Conservation (phyloP, 345 rosid species). For the Syzygium jambos region DNA sequence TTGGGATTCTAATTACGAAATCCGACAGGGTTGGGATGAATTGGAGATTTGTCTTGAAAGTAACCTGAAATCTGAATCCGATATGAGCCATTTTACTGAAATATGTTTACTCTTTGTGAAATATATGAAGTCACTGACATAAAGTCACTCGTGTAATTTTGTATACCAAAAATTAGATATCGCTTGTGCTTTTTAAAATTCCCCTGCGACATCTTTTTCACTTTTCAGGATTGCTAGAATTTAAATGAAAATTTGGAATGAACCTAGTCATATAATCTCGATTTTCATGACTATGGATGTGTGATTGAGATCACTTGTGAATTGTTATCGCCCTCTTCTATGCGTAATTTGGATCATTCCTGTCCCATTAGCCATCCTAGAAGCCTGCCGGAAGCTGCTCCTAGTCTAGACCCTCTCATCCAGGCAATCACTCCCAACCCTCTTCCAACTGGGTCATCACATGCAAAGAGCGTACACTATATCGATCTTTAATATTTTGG, state of each 20-base stretch:
- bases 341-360: background rate
- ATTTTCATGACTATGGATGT: too few species aligned
- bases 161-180: background rate
- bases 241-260: too few species aligned
- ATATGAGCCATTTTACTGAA: background rate
- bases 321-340: too few species aligned
- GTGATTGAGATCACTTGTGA: too few species aligned
- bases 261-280: too few species aligned
- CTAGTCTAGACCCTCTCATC: fast-evolving
- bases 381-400: fast-evolving
- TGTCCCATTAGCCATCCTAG: background rate
- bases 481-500: background rate
- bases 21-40: background rate
- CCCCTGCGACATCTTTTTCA: too few species aligned
- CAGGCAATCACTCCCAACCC: background rate
- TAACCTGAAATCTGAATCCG: background rate
- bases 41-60: background rate
- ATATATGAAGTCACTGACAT: background rate
- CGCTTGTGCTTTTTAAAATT: background rate
- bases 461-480: background rate
- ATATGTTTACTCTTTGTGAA: background rate
- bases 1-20: background rate
- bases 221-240: too few species aligned
- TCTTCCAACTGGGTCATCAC: fast-evolving
- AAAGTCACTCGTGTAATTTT: background rate